Conservation (phyloP, 2,329 filamentous ascomycete species). For the Rugonectria rugulosa region DNA sequence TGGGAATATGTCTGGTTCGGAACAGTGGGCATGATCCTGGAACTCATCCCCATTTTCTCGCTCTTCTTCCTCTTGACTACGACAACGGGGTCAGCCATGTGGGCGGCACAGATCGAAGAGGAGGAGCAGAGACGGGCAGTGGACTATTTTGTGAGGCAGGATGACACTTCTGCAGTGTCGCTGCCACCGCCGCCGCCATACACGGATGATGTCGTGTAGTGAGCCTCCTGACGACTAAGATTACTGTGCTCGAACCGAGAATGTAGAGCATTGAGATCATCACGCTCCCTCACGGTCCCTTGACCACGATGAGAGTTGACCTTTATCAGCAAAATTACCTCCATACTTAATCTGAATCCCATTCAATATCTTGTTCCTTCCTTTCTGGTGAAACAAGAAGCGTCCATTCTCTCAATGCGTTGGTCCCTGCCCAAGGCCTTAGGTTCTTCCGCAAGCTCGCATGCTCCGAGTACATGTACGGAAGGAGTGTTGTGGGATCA, state of each 20-base stretch:
- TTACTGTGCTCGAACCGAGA: background rate
- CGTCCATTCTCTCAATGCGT: no score
- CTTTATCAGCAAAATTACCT: no score
- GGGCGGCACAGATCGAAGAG: constrained; percentile 81
- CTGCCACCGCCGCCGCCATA: constrained; percentile 42
- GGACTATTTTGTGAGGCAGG: constrained; percentile 16
- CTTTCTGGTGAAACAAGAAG: no score
- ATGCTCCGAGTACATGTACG: no score
- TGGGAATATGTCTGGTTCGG: constrained; percentile 97
- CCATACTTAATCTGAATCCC: no score
- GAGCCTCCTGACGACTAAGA: background rate
- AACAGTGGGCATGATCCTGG: constrained; percentile 80
- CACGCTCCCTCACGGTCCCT: background rate
- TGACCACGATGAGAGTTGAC: no score
- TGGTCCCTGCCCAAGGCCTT: no score
- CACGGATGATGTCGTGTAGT: constrained; percentile 37
- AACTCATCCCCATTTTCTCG: constrained; percentile 89
- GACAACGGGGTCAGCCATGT: constrained; percentile 83
- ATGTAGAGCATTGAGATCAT: background rate
- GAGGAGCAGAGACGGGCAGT: constrained; percentile 45
- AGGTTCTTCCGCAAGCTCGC: no score
- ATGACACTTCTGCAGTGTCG: constrained; percentile 30
- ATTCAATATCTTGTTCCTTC: no score
- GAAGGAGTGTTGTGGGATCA: no score
- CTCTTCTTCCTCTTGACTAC: constrained; percentile 94